phyloP scores from a whole-genome alignment of 306 rosid genomes.

The Cicer judaicum region DNA sequence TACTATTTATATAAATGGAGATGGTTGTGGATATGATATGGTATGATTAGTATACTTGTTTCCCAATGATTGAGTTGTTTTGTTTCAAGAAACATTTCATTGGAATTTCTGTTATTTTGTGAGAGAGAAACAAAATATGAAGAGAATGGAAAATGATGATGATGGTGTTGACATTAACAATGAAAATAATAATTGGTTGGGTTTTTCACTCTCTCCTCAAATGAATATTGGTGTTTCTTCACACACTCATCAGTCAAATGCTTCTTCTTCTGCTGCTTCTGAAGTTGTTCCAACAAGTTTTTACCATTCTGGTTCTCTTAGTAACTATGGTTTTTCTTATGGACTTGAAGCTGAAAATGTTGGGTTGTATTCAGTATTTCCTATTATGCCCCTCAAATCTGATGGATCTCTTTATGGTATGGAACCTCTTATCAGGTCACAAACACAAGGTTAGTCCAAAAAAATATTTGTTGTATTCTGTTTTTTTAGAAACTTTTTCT shows the following conservation, averaged over 20 bases:
- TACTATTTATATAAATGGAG: constrained; percentile 21
- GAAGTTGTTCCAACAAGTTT: constrained; percentile 50
- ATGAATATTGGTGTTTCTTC: constrained; percentile 56
- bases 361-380: constrained; percentile 61
- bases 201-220: constrained; percentile 76
- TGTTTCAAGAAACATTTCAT: constrained; percentile 42
- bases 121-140: constrained; percentile 53
- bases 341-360: constrained; percentile 62
- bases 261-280: constrained; percentile 51
- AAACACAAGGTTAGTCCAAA: constrained; percentile 63
- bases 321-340: constrained; percentile 66
- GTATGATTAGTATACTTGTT: constrained; percentile 48
- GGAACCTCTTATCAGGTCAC: constrained; percentile 71
- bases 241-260: constrained; percentile 42
- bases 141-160: constrained; percentile 71
- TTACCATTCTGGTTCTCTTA: constrained; percentile 55
- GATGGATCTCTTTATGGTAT: constrained; percentile 75
- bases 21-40: constrained; percentile 26
- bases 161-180: constrained; percentile 46
- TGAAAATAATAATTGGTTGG: constrained; percentile 70
- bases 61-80: constrained; percentile 67
- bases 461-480: neutral
- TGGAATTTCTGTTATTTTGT: constrained; percentile 15
- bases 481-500: neutral
- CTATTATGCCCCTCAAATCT: constrained; percentile 83